These are phyloP conservation scores for Venturia oleaginea DNA, from an alignment of 2,329 filamentous ascomycete genomes.

Conservation along the genomic window DNA sequence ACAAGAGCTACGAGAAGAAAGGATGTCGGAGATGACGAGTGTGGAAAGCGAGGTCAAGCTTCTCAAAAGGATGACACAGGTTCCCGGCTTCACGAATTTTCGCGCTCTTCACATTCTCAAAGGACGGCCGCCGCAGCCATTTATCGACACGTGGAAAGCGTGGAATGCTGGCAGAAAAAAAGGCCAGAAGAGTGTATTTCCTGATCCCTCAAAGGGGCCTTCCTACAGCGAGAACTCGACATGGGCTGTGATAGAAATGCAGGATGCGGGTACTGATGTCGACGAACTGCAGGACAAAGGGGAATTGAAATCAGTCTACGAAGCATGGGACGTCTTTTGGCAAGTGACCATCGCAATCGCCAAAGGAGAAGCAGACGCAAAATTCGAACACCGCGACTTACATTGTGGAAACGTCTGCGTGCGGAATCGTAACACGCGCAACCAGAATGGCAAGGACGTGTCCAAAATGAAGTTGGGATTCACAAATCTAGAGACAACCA, in stretches of 20 bases:
- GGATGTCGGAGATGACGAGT: constrained; percentile 36
- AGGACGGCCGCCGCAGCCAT: constrained; percentile 44
- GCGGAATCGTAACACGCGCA: not conserved
- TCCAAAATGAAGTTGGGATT: constrained; percentile 36
- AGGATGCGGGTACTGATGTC: constrained; percentile 52
- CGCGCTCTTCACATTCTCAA: constrained; percentile 49
- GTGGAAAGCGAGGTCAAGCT: constrained; percentile 41
- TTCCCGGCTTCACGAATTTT: constrained; percentile 56
- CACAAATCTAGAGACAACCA: constrained; percentile 50
- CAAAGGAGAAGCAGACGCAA: constrained; percentile 49
- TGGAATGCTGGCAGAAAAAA: constrained; percentile 37
- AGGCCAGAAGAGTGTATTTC: constrained; percentile 42
- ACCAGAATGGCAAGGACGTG: constrained; percentile 12
- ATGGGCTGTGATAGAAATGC: constrained; percentile 58
- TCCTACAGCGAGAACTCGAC: constrained; percentile 48
- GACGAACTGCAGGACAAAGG: constrained; percentile 28
- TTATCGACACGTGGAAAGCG: constrained; percentile 37
- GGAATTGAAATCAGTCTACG: constrained; percentile 32
- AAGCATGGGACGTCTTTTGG: constrained; percentile 58
- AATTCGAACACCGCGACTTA: constrained; percentile 57
- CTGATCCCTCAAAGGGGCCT: constrained; percentile 45
- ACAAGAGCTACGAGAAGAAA: constrained; percentile 30
- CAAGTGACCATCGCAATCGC: constrained; percentile 52
- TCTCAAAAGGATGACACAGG: constrained; percentile 47
- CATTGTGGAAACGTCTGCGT: constrained; percentile 61